These are phyloP conservation scores for Euphorbia pulcherrima DNA, from an alignment of 345 rosid species.

Conservation along the genomic window DNA sequence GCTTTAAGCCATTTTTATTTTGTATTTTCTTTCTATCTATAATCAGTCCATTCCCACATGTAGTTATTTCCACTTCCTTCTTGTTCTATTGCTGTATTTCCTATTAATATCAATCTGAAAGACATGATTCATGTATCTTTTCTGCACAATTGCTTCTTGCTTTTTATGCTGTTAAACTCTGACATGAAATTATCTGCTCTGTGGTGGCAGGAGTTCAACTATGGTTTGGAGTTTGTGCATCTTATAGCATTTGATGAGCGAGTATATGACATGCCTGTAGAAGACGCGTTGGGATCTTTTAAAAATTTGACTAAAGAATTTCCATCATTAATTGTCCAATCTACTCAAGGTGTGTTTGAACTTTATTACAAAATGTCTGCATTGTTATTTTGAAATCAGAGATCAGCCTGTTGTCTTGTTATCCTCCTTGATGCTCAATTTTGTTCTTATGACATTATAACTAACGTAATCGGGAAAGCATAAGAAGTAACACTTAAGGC, in stretches of 20 bases:
- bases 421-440: neutral
- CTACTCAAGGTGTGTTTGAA: slow-evolving; percentile 57
- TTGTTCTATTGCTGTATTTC: no score
- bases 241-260: slow-evolving; percentile 53
- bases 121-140: neutral
- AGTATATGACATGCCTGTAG: slow-evolving; percentile 41
- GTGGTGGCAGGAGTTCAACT: slow-evolving; percentile 66
- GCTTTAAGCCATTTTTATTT: no score
- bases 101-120: no score
- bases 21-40: no score
- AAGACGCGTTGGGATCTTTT: slow-evolving; percentile 65
- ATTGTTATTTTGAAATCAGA: neutral
- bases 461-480: neutral
- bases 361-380: neutral
- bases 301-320: slow-evolving; percentile 39
- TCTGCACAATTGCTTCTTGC: neutral
- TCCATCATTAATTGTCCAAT: slow-evolving; percentile 72
- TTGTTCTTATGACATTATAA: neutral
- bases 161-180: slow-evolving; percentile 7
- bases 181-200: slow-evolving; percentile 16
- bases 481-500: neutral
- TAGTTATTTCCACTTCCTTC: no score
- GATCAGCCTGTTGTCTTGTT: slow-evolving; percentile 7
- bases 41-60: no score
- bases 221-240: slow-evolving; percentile 74